Evolutionary conservation across 2,329 filamentous ascomycete species (phyloP), one percentile per base, ranked within the genome.

Genomic region (Grosmannia clavigera): DNA sequence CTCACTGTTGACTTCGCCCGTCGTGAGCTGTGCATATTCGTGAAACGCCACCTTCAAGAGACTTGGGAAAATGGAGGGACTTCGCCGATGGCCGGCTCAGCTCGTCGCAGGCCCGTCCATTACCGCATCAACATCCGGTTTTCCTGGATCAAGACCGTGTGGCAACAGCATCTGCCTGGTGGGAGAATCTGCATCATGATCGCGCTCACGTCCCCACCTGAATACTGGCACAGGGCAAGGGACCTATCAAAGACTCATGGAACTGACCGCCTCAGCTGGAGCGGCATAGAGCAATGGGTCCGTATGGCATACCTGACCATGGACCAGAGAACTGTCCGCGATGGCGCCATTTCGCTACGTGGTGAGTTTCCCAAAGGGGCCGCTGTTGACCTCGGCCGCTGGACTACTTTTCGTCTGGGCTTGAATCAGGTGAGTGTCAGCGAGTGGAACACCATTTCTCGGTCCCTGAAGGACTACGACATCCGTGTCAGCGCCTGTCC

Each of bases 381-480:
- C 6, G 73, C 74, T 27, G 73, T 82, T 25, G 75, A 83, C 61
- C 72, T 83, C 52, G 82, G 81, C 22, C 76, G 78, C 54, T 85
- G 82, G 80, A 82, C 76, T 11, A 77, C 78, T 0, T 78, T 83
- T 60, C 73, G 76, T 55, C 66, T 84, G n/a, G 66, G 72, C 0
- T 67, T 84, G 5, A 60, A 69, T 2, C 51, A 46, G 46, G 16
- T 35, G 3, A 22, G 46, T 9, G 48, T 48, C 1, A 46, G 11
- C 5, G 57, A 65, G 3, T 78, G 80, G 66, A 64, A 69, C 1
- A 65, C 71, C 0, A 73, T 87, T 25, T 72, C 76, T 4, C 68
- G 73, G 10, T 81, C 81, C 1, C 75, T 96, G 0, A 74, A 76
- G 12, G 88, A 95, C 64, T 87, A 87, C 73, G 95, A 95, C 61